Percentiles rank a stretch among this genome's conserved stretches.
Conservation (phyloP, 2,329 filamentous ascomycete species). For the Microcyclospora tardicrescens region DNA sequence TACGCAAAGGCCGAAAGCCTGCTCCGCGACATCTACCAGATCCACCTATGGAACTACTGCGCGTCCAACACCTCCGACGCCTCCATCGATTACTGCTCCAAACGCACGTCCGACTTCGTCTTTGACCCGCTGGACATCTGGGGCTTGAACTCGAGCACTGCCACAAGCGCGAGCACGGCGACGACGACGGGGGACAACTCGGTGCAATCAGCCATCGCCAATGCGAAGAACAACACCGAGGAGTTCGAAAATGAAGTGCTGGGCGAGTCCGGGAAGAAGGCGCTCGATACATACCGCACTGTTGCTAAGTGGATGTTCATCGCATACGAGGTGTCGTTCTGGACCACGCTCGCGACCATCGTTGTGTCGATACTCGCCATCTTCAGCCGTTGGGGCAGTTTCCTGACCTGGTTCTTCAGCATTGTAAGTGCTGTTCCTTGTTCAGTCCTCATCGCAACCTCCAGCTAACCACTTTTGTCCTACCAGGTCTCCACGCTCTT, state of each 20-base stretch:
- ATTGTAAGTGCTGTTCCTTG: slow-evolving; percentile 40
- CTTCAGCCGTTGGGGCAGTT: slow-evolving; percentile 69
- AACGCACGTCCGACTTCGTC: slow-evolving; percentile 63
- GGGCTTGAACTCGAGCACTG: slow-evolving; percentile 43
- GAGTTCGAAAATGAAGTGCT: slow-evolving; percentile 32
- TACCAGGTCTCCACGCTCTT: slow-evolving; percentile 40
- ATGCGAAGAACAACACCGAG: slow-evolving; percentile 39
- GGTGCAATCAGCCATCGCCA: slow-evolving; percentile 26
- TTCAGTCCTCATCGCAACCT: slow-evolving; percentile 5
- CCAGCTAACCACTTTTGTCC: slow-evolving; percentile 1
- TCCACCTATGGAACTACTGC: slow-evolving; percentile 85
- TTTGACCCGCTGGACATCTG: slow-evolving; percentile 56
- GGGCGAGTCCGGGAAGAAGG: slow-evolving; percentile 51
- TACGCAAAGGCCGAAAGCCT: slow-evolving; percentile 25
- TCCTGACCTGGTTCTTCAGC: slow-evolving; percentile 67
- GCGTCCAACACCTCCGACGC: slow-evolving; percentile 33
- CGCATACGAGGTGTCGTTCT: slow-evolving; percentile 61
- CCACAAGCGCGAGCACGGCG: slow-evolving; percentile 11
- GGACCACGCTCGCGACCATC: slow-evolving; percentile 57
- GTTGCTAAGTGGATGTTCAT: slow-evolving; percentile 74
- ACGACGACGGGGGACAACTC: slow-evolving; percentile 10
- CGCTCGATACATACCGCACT: slow-evolving; percentile 59
- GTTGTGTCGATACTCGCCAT: slow-evolving; percentile 69
- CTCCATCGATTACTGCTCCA: slow-evolving; percentile 48
- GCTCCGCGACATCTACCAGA: slow-evolving; percentile 64